Evolutionary conservation across 345 rosid species (phyloP), one percentile per base, ranked within the genome.

Genomic region (Ricinus communis): DNA sequence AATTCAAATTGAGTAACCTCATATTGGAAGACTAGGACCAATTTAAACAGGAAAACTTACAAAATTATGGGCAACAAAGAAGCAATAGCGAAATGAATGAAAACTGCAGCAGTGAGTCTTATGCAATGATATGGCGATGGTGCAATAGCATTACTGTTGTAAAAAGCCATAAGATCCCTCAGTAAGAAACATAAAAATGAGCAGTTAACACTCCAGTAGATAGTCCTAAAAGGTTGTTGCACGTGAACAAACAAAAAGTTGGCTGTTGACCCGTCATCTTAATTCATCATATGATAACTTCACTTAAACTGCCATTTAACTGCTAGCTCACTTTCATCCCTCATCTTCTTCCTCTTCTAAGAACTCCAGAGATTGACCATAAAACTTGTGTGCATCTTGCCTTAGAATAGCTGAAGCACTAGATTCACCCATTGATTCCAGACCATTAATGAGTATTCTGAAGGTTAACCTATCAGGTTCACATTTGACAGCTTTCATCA

Each of bases 381-480:
- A 93, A 75, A 57, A 80, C 71, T 74, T 85, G 19, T 66, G 66
- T 57, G 94, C 98, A 72, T 88, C 93, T 78, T 70, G 78, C 76
- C 88, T 85, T 33, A 87, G 71, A 22, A 69, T n/a, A 47, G 77
- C 82, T 5, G 87, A 85, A 69, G 72, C 61, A 22, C 40, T 76
- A 53, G 68, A 78, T 77, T 90, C 82, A 0, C 87, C 88, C 24
- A 68, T 71, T 19, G 80, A 82, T 71, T 86, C 96, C 49, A 92
- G 76, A 70, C 96, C 91, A 16, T 76, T 79, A 12, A 90, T 79
- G 46, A 92, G 80, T 57, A 79, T 80, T 71, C 83, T 82, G 66
- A 83, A 88, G 11, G 90, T 73, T 4, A 85, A 46, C 59, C 89
- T 87, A 68, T 92, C 87, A 61, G 93, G 96, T 71, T 88, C 91